Percentiles rank a stretch among this genome's conserved stretches.
Evolutionary conservation across 768 basidiomycete species (phyloP).

Genomic region (Crepidotus variabilis): DNA sequence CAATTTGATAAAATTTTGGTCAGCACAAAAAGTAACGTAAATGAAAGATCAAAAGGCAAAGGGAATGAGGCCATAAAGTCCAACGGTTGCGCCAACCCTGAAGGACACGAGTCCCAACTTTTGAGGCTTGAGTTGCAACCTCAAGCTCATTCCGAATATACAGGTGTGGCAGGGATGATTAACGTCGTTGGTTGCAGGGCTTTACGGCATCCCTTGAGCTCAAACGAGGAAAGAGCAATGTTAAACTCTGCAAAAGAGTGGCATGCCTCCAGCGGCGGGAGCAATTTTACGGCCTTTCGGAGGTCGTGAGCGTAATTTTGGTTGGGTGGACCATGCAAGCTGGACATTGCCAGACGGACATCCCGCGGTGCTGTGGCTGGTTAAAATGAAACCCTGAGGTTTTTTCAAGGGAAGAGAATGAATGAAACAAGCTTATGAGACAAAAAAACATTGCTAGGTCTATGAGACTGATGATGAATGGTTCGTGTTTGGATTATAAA

Average conservation of each 20-base stretch:
- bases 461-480: too few relatives aligned
- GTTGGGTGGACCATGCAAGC: neutral
- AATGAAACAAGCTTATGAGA: too few relatives aligned
- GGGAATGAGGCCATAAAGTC: too few relatives aligned
- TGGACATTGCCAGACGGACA: too few relatives aligned
- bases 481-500: too few relatives aligned
- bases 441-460: neutral
- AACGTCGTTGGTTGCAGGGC: neutral
- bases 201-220: neutral
- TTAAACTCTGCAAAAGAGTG: neutral
- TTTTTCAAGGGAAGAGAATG: too few relatives aligned
- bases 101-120: too few relatives aligned
- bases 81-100: too few relatives aligned
- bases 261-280: neutral
- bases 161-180: too few relatives aligned
- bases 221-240: neutral
- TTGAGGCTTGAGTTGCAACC: too few relatives aligned
- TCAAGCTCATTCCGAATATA: too few relatives aligned
- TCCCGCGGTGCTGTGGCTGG: too few relatives aligned
- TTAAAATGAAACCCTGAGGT: neutral
- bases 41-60: neutral
- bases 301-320: neutral
- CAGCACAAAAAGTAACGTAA: neutral
- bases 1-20: neutral
- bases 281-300: neutral